These are phyloP conservation scores for Borovskyia barvae DNA, from an alignment of 208 protist genomes.

Conservation along the genomic window DNA sequence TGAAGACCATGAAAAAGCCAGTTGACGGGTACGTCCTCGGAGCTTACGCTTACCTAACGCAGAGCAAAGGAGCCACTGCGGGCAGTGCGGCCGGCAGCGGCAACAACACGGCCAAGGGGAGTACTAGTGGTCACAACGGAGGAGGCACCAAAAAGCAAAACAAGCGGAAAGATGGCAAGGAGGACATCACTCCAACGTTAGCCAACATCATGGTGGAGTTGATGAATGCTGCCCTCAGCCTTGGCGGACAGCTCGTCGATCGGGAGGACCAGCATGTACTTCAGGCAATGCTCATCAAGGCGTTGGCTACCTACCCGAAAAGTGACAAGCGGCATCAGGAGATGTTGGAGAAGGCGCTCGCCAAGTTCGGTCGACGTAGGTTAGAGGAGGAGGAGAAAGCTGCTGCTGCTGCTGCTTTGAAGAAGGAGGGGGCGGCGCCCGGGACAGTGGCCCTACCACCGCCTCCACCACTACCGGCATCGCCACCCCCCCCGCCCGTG, in stretches of 20 bases:
- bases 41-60: constrained; percentile 73
- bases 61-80: constrained; percentile 38
- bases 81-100: constrained; percentile 12
- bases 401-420: no score
- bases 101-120: background rate
- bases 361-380: constrained; percentile 69
- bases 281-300: constrained; percentile 77
- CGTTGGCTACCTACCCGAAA: constrained; percentile 69
- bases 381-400: constrained; percentile 40
- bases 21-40: constrained; percentile 85
- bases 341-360: constrained; percentile 77
- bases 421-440: constrained; percentile 14
- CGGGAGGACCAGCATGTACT: constrained; percentile 84
- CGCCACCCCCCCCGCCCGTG: background rate
- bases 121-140: background rate
- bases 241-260: constrained; percentile 84
- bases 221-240: constrained; percentile 87
- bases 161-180: constrained; percentile 35
- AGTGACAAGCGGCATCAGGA: constrained; percentile 79
- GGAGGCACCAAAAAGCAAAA: constrained; percentile 39
- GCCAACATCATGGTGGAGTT: constrained; percentile 81
- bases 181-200: constrained; percentile 69
- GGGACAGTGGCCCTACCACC: constrained; percentile 12
- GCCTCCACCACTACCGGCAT: background rate
- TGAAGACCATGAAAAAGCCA: constrained; percentile 92